Evolutionary conservation across 768 basidiomycete genomes (phyloP), one percentile per base, ranked within the genome.

Genomic region (Punctularia strigosozonata): DNA sequence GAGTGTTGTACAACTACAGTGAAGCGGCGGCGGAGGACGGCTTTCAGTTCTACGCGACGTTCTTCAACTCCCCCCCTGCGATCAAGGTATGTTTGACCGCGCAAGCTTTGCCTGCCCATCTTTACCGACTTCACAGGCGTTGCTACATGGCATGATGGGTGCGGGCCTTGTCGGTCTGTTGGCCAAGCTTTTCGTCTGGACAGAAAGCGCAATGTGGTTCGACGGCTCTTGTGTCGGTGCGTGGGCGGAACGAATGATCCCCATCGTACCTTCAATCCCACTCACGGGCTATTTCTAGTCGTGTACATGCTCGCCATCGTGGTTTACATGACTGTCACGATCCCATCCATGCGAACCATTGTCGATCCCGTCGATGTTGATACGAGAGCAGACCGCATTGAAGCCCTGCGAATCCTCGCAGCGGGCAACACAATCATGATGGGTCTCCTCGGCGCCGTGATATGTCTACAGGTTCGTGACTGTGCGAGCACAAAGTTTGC

Each of bases 151-250:
- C 23, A 77, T 92, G 59, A 71, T 88, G 33, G 81, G 74, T 14
- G 68, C 91, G 14, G 86, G 87, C 8, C 55, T 95, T 25, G 48
- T 80, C 19, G 82, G 80, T 7, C 66, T 90, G 37, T 48, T 90
- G 7, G 69, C 73, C 34, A 97, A 95, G 58, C 65, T 95, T 42
- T 69, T 84, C 57, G 73, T 67, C 44, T 95, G 90, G 88, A 78
- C 80, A 52, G 91, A 95, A 51, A 88, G 84, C 48, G 92, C 92
- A 6, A 71, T 92, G 62, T 91, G 87, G 65, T 97, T 97, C 57
- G 92, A 97, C 57, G 92, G 92, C 17, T 79, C 81, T 18, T 79
- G 77, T 47, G 59, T 94, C 43, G 87, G 91, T 91, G 47, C 49
- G 75, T 65, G 12, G 23, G 13, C 13, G n/a, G 10, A 12, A 8